Percentiles rank a stretch among this genome's conserved stretches.
Conservation (phyloP, 495 filamentous ascomycete genomes). For the Xylaria flabelliformis region DNA sequence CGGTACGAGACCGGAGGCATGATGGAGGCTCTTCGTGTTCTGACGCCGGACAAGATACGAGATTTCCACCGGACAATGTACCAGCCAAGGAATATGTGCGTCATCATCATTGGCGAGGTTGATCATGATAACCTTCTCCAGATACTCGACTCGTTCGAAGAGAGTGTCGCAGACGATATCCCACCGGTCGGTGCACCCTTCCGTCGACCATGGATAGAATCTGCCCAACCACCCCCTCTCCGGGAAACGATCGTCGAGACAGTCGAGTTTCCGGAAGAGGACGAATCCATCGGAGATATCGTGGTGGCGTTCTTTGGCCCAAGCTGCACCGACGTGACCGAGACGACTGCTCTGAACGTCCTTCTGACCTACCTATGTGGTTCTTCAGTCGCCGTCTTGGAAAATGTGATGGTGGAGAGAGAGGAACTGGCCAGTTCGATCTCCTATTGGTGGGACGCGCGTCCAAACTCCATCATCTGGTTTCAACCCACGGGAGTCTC, state of each 20-base stretch:
- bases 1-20: constrained; percentile 97
- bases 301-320: constrained; percentile 86
- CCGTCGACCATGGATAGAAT: constrained; percentile 88
- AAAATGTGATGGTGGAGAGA: constrained; percentile 91
- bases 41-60: constrained; percentile 88
- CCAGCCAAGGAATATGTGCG: constrained; percentile 91
- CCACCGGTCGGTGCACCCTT: constrained; percentile 76
- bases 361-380: constrained; percentile 85
- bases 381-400: constrained; percentile 88
- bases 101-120: constrained; percentile 88
- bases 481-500: constrained; percentile 84
- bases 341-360: constrained; percentile 73
- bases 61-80: constrained; percentile 97
- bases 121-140: constrained; percentile 80
- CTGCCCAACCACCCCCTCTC: constrained; percentile 73
- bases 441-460: constrained; percentile 72
- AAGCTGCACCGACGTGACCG: constrained; percentile 67
- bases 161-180: constrained; percentile 80
- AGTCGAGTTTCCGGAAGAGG: constrained; percentile 94
- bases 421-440: constrained; percentile 89
- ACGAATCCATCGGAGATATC: constrained; percentile 90
- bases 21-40: constrained; percentile 85
- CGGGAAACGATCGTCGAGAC: constrained; percentile 71
- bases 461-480: constrained; percentile 82
- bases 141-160: constrained; percentile 87